Conservation (phyloP, 2,329 filamentous ascomycete species). For the Fusarium floridanum region DNA sequence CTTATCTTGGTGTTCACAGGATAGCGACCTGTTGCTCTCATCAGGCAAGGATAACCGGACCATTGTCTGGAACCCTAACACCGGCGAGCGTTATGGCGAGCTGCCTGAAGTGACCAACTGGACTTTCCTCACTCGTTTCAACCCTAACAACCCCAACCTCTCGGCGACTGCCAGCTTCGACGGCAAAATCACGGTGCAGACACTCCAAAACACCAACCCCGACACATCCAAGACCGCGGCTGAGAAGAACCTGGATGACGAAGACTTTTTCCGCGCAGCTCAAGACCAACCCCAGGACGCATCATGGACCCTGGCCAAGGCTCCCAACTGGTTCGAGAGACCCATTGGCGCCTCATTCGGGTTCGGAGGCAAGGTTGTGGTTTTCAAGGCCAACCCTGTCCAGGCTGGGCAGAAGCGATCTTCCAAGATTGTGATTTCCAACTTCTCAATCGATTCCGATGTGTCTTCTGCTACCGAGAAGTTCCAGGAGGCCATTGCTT, state of each 20-base stretch:
- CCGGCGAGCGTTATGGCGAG: slow-evolving; percentile 87
- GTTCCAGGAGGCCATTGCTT: slow-evolving; percentile 85
- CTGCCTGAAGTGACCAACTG: slow-evolving; percentile 99
- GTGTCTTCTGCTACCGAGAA: slow-evolving; percentile 87
- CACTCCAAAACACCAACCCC: slow-evolving; percentile 91
- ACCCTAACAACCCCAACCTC: slow-evolving; percentile 91
- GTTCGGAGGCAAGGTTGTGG: slow-evolving; percentile 92
- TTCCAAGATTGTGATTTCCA: slow-evolving; percentile 86
- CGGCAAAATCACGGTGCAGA: slow-evolving; percentile 94
- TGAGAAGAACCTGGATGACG: slow-evolving; percentile 82
- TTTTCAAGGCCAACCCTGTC: slow-evolving; percentile 72
- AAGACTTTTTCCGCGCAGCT: slow-evolving; percentile 96
- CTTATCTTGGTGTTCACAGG: slow-evolving; percentile 94
- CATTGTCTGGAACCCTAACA: slow-evolving; percentile 95
- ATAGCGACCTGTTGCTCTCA: slow-evolving; percentile 88
- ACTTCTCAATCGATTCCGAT: slow-evolving; percentile 89
- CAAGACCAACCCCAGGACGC: slow-evolving; percentile 91
- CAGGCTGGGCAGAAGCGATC: slow-evolving; percentile 73
- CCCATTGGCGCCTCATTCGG: slow-evolving; percentile 91
- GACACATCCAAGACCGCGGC: slow-evolving; percentile 75
- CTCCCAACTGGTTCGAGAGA: slow-evolving; percentile 90
- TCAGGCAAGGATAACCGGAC: slow-evolving; percentile 97
- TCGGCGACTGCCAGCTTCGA: slow-evolving; percentile 97
- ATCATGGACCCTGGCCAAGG: slow-evolving; percentile 86
- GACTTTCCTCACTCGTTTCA: slow-evolving; percentile 96